Conservation (phyloP, 257 asterid genomes). For the Solanum chiquidenum region DNA sequence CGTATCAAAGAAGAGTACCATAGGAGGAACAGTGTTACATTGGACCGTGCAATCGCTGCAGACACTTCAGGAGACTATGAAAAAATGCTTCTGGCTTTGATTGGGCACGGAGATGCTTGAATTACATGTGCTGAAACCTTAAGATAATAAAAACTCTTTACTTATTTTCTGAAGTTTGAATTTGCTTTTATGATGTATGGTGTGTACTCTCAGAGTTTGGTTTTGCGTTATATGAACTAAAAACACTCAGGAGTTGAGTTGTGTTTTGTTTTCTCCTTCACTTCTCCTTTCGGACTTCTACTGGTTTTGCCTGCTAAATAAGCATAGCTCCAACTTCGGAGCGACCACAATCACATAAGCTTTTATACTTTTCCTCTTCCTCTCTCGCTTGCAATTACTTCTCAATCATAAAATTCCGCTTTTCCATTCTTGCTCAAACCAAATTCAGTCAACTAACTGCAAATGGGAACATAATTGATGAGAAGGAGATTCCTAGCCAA, state of each 20-base stretch:
- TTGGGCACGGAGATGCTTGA: conserved; percentile 38
- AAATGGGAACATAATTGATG: too few species aligned
- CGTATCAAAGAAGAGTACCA: conserved; percentile 61
- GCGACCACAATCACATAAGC: too few species aligned
- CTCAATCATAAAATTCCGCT: too few species aligned
- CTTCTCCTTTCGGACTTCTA: neutral
- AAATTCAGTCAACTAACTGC: too few species aligned
- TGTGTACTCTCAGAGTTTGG: neutral
- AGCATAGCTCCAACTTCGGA: neutral
- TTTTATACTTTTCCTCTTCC: too few species aligned
- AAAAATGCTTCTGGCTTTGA: conserved; percentile 58
- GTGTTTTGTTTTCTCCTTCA: neutral
- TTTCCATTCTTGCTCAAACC: too few species aligned
- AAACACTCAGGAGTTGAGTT: neutral
- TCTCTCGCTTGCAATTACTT: too few species aligned
- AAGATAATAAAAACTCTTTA: neutral
- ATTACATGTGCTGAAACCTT: neutral
- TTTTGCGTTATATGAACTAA: neutral
- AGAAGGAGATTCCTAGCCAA: too few species aligned
- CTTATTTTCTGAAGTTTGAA: neutral
- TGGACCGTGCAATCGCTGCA: conserved; percentile 49
- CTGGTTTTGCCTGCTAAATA: neutral
- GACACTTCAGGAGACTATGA: conserved; percentile 81
- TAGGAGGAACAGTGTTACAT: conserved; percentile 52
- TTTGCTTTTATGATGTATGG: neutral